Base-by-base conservation (phyloP, 768 basidiomycete genomes). In the Russula olivacea region DNA sequence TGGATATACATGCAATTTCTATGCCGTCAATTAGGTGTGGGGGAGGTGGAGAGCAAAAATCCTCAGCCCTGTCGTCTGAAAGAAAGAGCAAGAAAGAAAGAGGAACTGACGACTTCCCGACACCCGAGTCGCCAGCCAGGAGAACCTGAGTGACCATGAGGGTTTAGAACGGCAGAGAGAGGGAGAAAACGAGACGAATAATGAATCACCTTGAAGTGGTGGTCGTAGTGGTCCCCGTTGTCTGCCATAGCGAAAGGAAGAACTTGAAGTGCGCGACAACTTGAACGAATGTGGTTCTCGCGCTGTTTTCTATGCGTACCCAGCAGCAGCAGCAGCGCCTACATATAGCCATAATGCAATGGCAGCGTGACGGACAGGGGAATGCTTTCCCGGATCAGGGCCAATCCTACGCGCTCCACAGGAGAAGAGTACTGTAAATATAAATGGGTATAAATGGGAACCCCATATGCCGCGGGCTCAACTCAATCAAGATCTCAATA, bases 121-220 rank as follows among this genome's bases (percentile, higher is more conserved):
- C 96, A 66, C 96, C 96, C 67, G 94, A 97, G 77, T 99, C 96
- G 73, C 96, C 96, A 79, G 98, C 97, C 68, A 99, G 85, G 70
- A 99, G 97, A 70, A 98, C 92, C 96, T 98, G 36, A 64, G n/a
- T n/a, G n/a, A n/a, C n/a, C n/a, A n/a, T n/a, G n/a, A n/a, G n/a
- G 38, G 14, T 14, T 28, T 54, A 21, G 25, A 45, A n/a, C 17
- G 47, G 23, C 25, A 15, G n/a, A 73, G 78, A 36, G 56, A 19
- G 41, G 17, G 2, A n/a, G 10, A 45, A 11, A 45, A 10, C 43
- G 4, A 45, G 43, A n/a, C 43, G n/a, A 45, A n/a, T 43, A 9
- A 9, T 28, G 2, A 36, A 36, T 12, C n/a, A 95, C 96, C 85
- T 99, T 98, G 88, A 98, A 98, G 69, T 98, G 87, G 81, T 89